A percentile compares a stretch with the other conserved stretches of the same genome.
These are phyloP conservation scores for Chimonanthus salicifolius DNA, from an alignment of 164 flowering plant species.

Conservation along the genomic window DNA sequence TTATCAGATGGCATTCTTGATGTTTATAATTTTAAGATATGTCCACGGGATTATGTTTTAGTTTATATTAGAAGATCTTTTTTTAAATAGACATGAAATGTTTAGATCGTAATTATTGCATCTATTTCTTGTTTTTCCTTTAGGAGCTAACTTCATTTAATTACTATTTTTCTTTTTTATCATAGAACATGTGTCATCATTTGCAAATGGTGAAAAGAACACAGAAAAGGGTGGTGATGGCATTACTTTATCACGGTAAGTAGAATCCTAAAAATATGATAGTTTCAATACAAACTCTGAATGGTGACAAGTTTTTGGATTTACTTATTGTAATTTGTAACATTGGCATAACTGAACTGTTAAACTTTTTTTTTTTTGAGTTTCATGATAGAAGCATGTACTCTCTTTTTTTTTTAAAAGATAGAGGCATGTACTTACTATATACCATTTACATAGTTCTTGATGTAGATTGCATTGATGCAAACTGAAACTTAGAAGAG, in stretches of 20 bases:
- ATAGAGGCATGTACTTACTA: not conserved
- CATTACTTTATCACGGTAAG: constrained; percentile 30
- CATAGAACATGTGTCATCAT: not conserved
- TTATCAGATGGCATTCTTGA: too few relatives aligned
- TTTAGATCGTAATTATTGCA: too few relatives aligned
- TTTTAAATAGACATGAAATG: too few relatives aligned
- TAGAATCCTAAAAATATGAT: constrained; percentile 4
- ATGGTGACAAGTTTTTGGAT: not conserved
- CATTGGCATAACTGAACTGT: not conserved
- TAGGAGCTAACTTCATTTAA: not conserved
- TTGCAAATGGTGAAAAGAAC: constrained; percentile 6
- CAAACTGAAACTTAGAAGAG: too few relatives aligned
- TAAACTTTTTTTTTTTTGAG: too few relatives aligned
- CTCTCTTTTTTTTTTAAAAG: not conserved
- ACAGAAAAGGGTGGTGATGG: constrained; percentile 13
- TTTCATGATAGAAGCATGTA: not conserved
- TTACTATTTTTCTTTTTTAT: not conserved
- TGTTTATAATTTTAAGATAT: too few relatives aligned
- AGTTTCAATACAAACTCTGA: not conserved
- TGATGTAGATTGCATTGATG: too few relatives aligned
- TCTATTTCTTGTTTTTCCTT: not conserved
- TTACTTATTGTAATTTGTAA: not conserved
- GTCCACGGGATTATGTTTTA: too few relatives aligned
- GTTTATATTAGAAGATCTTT: too few relatives aligned
- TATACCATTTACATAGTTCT: too few relatives aligned